These are phyloP conservation scores for Epichloe hybrida DNA, from an alignment of 2,329 filamentous ascomycete species.

Conservation along the genomic window DNA sequence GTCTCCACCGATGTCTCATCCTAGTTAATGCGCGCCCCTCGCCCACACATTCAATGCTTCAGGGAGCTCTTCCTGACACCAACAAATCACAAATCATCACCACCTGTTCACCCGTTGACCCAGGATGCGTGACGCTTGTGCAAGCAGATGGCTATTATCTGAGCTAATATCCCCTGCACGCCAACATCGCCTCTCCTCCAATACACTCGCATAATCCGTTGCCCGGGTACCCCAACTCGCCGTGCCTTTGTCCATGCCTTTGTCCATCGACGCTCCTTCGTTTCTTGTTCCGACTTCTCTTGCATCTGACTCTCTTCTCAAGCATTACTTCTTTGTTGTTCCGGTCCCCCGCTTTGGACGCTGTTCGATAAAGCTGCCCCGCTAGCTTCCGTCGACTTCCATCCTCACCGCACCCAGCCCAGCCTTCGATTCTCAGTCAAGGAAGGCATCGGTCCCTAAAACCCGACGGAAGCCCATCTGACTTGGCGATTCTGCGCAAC, in stretches of 20 bases:
- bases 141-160: too few relatives aligned
- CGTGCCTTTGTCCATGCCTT: not conserved
- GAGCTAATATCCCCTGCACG: not conserved
- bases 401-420: conserved; percentile 1
- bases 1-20: too few relatives aligned
- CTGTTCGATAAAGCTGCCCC: not conserved
- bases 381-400: not conserved
- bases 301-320: not conserved
- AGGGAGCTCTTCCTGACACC: too few relatives aligned
- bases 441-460: conserved; percentile 2
- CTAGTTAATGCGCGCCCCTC: too few relatives aligned
- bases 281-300: not conserved
- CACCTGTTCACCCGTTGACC: too few relatives aligned
- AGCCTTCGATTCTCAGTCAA: not conserved
- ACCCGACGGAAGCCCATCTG: not conserved
- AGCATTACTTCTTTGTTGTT: not conserved
- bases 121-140: too few relatives aligned
- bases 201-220: not conserved
- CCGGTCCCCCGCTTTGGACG: not conserved
- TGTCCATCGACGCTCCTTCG: not conserved
- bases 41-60: too few relatives aligned
- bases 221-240: not conserved
- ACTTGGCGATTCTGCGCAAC: not conserved
- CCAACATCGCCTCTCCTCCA: not conserved
- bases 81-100: too few relatives aligned